phyloP scores from a whole-genome alignment of 2,329 filamentous ascomycete species.

The Thermothelomyces thermophilus region DNA sequence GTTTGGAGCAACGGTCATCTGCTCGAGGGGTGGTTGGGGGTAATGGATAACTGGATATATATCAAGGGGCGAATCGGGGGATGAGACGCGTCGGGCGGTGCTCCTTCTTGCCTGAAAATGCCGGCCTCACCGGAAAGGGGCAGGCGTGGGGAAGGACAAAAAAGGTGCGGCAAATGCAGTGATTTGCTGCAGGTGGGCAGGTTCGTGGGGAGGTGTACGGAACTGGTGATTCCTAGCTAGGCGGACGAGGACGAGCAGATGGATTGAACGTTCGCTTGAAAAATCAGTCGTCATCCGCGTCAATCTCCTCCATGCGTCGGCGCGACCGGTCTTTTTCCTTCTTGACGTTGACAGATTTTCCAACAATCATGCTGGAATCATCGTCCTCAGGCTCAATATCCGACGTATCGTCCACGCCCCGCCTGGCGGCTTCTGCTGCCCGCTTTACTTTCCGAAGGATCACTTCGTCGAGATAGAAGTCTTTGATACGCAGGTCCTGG shows the following conservation, averaged over 20 bases:
- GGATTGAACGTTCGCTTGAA: background rate
- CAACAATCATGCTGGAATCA: conserved; percentile 24
- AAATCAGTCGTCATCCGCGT: conserved; percentile 17
- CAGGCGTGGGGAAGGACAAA: background rate
- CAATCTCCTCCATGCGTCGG: conserved; percentile 13
- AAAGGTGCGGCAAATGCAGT: background rate
- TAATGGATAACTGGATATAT: too few relatives aligned
- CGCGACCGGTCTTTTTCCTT: conserved; percentile 20
- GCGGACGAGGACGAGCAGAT: background rate
- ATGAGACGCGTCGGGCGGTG: too few relatives aligned
- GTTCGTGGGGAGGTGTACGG: background rate
- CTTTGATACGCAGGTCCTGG: conserved; percentile 43
- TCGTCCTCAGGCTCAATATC: conserved; percentile 33
- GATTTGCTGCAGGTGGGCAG: background rate
- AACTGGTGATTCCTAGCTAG: background rate
- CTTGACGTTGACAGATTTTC: conserved; percentile 23
- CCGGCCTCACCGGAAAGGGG: background rate
- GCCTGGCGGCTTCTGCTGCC: conserved; percentile 38
- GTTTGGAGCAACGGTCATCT: too few relatives aligned
- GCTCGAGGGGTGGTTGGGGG: too few relatives aligned
- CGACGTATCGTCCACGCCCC: conserved; percentile 39
- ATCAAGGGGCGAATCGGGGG: too few relatives aligned
- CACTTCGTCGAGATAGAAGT: conserved; percentile 51
- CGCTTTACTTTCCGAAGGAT: conserved; percentile 54
- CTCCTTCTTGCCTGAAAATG: background rate